Evolutionary conservation across 176 grass and related monocot species (phyloP).

Genomic region (Musa beccarii): DNA sequence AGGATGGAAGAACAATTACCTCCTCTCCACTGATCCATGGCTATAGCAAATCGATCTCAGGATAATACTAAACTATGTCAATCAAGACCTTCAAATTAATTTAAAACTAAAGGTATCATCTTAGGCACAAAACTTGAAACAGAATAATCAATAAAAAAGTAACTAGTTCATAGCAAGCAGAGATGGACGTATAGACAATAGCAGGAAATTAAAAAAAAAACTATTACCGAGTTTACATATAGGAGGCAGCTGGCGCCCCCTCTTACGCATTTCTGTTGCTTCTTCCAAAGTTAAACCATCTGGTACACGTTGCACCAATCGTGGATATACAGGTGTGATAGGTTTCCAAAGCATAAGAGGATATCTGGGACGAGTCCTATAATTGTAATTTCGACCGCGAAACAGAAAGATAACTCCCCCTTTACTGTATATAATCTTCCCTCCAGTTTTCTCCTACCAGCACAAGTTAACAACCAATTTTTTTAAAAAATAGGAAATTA

Average conservation of each 20-base stretch:
- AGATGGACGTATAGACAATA: neutral
- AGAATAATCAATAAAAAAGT: neutral
- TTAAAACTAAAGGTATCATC: constrained; percentile 2
- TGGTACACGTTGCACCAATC: constrained; percentile 56
- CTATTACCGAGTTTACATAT: constrained; percentile 74
- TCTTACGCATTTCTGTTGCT: constrained; percentile 44
- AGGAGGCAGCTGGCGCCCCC: constrained; percentile 45
- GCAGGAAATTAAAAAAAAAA: neutral
- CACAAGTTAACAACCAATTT: constrained; percentile 1
- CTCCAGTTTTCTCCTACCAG: constrained; percentile 77
- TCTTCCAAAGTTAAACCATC: constrained; percentile 72
- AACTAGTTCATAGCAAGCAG: neutral
- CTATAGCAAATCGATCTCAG: neutral
- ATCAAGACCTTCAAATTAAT: neutral
- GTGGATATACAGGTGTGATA: constrained; percentile 67
- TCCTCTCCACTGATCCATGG: neutral
- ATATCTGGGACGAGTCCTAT: constrained; percentile 52
- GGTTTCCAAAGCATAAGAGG: constrained; percentile 98
- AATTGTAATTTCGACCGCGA: constrained; percentile 91
- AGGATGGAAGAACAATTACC: constrained; percentile 14
- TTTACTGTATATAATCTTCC: constrained; percentile 67
- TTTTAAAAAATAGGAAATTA: neutral
- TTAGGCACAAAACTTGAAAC: neutral
- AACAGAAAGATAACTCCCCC: constrained; percentile 83
- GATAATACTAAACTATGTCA: neutral